A percentile compares a stretch with the other conserved stretches of the same genome.
phyloP scores from a whole-genome alignment of 495 filamentous ascomycete genomes.

The Aspergillus kassunensis region DNA sequence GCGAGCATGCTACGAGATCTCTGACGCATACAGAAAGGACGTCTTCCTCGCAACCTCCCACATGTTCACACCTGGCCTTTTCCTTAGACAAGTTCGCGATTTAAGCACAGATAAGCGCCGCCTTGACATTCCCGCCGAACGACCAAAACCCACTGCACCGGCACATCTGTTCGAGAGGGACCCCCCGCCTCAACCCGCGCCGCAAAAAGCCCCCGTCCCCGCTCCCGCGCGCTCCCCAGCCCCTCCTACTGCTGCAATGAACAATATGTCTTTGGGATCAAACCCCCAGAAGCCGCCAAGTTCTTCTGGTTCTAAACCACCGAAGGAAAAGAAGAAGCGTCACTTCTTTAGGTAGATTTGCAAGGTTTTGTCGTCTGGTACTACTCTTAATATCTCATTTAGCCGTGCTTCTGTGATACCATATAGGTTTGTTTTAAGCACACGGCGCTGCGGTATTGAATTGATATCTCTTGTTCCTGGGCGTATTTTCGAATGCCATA shows the following conservation, averaged over 20 bases:
- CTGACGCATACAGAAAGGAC: constrained; percentile 64
- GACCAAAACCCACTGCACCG: constrained; percentile 74
- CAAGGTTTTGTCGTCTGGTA: not conserved
- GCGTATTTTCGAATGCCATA: not conserved
- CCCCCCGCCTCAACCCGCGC: constrained; percentile 39
- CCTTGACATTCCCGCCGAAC: constrained; percentile 76
- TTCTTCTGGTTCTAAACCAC: constrained; percentile 25
- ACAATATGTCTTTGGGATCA: constrained; percentile 52
- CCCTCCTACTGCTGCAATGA: constrained; percentile 57
- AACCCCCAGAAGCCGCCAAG: constrained; percentile 21
- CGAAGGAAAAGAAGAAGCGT: constrained; percentile 46
- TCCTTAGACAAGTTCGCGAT: constrained; percentile 75
- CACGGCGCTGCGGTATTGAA: constrained; percentile 10
- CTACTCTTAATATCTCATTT: constrained; percentile 1
- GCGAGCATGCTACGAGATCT: constrained; percentile 84
- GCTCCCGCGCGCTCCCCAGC: constrained; percentile 42
- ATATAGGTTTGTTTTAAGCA: constrained; percentile 21
- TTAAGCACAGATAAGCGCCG: constrained; percentile 67
- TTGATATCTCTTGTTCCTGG: not conserved
- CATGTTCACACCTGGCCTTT: constrained; percentile 80
- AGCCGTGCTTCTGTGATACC: constrained; percentile 39
- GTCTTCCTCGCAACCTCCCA: constrained; percentile 89
- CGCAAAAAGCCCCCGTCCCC: constrained; percentile 32
- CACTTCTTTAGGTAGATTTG: constrained; percentile 63
- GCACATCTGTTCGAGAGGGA: constrained; percentile 84